Conservation (phyloP, 495 filamentous ascomycete genomes). For the Tuber calosporum region DNA sequence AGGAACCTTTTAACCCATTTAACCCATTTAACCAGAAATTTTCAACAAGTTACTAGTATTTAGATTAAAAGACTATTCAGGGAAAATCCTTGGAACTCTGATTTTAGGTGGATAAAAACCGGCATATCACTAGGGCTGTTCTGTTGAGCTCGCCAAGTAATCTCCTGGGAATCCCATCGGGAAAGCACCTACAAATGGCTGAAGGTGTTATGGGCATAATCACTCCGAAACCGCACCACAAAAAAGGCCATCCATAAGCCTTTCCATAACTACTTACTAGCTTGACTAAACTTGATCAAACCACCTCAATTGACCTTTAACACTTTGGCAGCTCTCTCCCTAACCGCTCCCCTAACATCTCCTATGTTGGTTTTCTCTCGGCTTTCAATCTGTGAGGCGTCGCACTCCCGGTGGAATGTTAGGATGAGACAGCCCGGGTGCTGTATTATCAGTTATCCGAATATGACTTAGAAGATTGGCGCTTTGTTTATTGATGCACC, state of each 20-base stretch:
- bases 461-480: background rate
- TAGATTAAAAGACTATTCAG: background rate
- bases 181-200: background rate
- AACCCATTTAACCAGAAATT: background rate
- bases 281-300: background rate
- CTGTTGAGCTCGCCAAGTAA: background rate
- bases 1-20: background rate
- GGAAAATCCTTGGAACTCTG: background rate
- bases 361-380: background rate
- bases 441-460: background rate
- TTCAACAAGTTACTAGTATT: background rate
- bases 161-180: background rate
- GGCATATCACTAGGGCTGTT: background rate
- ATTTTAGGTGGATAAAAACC: background rate
- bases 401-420: no score
- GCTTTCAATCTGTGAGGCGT: background rate
- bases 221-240: background rate
- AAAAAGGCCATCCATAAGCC: background rate
- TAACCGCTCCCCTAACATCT: background rate
- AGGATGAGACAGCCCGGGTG: background rate
- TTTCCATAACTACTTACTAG: background rate
- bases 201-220: background rate
- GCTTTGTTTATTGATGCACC: background rate
- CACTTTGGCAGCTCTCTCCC: background rate
- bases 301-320: background rate